Conservation (phyloP, 108 stramenopile genomes). For the Cyclostephanos tholiformis region DNA sequence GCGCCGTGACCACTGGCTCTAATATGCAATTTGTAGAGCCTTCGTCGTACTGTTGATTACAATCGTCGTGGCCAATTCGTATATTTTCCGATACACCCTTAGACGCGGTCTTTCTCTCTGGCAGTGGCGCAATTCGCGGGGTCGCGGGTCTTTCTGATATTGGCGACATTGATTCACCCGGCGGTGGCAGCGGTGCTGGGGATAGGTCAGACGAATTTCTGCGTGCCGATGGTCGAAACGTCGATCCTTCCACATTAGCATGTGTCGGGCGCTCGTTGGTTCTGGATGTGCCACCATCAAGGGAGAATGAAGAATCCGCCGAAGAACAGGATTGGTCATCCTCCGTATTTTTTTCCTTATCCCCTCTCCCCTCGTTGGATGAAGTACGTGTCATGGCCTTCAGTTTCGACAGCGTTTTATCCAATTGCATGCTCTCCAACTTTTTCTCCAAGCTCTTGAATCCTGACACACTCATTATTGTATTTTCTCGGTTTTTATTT, state of each 20-base stretch:
- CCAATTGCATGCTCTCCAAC: slow-evolving; percentile 27
- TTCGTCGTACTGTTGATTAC: slow-evolving; percentile 34
- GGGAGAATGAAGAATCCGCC: slow-evolving; percentile 15
- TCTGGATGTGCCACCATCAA: slow-evolving; percentile 7
- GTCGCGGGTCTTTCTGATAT: not conserved
- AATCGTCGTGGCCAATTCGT: slow-evolving; percentile 32
- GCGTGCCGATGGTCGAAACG: slow-evolving; percentile 29
- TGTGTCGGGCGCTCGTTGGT: not conserved
- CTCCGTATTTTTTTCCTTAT: not conserved
- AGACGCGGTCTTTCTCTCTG: slow-evolving; percentile 8
- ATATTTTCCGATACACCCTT: slow-evolving; percentile 46
- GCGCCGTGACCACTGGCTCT: slow-evolving; percentile 75
- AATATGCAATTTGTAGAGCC: slow-evolving; percentile 47
- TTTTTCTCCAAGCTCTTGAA: slow-evolving; percentile 32
- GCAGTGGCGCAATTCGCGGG: slow-evolving; percentile 2
- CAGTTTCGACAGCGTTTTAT: slow-evolving; percentile 30
- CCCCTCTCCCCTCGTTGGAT: not conserved
- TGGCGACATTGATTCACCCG: not conserved
- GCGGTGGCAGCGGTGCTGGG: slow-evolving; percentile 5
- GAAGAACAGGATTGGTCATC: slow-evolving; percentile 22
- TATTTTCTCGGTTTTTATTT: slow-evolving; percentile 17
- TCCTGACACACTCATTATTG: slow-evolving; percentile 16
- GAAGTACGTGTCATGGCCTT: slow-evolving; percentile 24
- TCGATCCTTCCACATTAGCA: slow-evolving; percentile 11
- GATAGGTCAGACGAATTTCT: not conserved